Evolutionary conservation across 163 green algal genomes (phyloP).

Genomic region (Scenedesmus sp.): DNA sequence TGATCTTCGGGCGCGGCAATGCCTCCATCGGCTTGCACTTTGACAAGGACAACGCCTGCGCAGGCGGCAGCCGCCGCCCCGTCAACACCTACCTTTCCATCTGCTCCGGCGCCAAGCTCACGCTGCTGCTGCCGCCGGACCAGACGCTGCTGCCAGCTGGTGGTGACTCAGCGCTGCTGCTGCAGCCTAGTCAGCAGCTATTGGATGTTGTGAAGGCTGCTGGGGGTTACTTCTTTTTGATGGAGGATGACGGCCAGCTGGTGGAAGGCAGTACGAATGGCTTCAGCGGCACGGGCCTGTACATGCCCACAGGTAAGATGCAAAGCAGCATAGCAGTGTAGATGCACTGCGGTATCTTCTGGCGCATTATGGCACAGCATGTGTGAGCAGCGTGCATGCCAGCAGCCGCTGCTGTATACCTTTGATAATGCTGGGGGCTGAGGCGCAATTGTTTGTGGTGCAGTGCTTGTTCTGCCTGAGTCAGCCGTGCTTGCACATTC

Average conservation of each 20-base stretch:
- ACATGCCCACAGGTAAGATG: slow-evolving; percentile 31
- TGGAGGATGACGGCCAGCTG: slow-evolving; percentile 6
- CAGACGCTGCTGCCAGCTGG: slow-evolving; percentile 48
- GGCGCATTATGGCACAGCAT: too few relatives aligned
- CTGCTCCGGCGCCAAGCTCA: slow-evolving; percentile 32
- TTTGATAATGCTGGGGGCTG: too few relatives aligned
- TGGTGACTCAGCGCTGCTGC: slow-evolving; percentile 32
- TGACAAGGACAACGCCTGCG: slow-evolving; percentile 50
- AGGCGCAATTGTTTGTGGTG: too few relatives aligned
- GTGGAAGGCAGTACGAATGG: background rate
- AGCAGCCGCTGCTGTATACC: too few relatives aligned
- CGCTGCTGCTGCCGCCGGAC: slow-evolving; percentile 45
- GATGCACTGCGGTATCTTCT: too few relatives aligned
- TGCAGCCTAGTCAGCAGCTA: slow-evolving; percentile 39
- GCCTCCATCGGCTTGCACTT: slow-evolving; percentile 50
- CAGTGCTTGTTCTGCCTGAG: too few relatives aligned
- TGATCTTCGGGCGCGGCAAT: slow-evolving; percentile 42
- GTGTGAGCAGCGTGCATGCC: too few relatives aligned
- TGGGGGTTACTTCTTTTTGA: slow-evolving; percentile 49
- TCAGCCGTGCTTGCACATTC: too few relatives aligned
- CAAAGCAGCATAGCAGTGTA: too few relatives aligned
- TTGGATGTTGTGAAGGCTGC: slow-evolving; percentile 31
- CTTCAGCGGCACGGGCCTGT: slow-evolving; percentile 37
- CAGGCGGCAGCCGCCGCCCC: slow-evolving; percentile 30
- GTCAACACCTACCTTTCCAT: slow-evolving; percentile 47